phyloP scores from a whole-genome alignment of 2,329 filamentous ascomycete species.

The Cladosporium sp. region DNA sequence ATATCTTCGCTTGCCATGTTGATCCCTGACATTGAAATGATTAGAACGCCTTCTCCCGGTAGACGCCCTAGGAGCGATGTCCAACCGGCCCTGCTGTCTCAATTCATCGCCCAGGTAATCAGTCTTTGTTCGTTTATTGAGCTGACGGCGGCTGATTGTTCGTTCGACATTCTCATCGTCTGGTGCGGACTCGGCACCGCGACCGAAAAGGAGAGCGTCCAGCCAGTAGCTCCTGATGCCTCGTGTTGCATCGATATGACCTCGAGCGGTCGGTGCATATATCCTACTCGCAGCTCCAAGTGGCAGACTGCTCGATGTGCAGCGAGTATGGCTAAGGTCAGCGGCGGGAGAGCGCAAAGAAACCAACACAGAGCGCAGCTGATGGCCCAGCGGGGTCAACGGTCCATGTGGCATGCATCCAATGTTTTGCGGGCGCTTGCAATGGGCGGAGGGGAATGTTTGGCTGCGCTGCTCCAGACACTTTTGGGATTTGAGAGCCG shows the following conservation, averaged over 20 bases:
- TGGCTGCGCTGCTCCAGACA: no score
- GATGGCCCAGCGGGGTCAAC: constrained; percentile 29
- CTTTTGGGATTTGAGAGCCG: not conserved
- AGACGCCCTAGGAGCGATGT: constrained; percentile 4
- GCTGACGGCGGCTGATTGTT: not conserved
- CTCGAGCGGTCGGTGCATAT: no score
- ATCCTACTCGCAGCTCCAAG: no score
- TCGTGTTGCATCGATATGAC: no score
- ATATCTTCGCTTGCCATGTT: not conserved
- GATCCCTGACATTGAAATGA: not conserved
- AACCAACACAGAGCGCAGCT: constrained; percentile 25
- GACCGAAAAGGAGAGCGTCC: no score
- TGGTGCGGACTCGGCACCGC: not conserved
- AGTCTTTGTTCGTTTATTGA: constrained; percentile 1
- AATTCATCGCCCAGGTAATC: constrained; percentile 4
- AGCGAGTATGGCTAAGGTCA: not conserved
- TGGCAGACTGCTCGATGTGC: not conserved
- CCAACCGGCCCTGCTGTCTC: not conserved
- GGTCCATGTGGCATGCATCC: constrained; percentile 30
- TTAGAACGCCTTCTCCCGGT: not conserved
- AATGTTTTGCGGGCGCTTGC: constrained; percentile 5
- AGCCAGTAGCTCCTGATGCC: no score
- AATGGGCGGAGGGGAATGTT: not conserved
- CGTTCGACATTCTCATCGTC: not conserved
- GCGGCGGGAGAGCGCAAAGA: no score